Conservation (phyloP, 306 rosid genomes). For the Quercus variabilis region DNA sequence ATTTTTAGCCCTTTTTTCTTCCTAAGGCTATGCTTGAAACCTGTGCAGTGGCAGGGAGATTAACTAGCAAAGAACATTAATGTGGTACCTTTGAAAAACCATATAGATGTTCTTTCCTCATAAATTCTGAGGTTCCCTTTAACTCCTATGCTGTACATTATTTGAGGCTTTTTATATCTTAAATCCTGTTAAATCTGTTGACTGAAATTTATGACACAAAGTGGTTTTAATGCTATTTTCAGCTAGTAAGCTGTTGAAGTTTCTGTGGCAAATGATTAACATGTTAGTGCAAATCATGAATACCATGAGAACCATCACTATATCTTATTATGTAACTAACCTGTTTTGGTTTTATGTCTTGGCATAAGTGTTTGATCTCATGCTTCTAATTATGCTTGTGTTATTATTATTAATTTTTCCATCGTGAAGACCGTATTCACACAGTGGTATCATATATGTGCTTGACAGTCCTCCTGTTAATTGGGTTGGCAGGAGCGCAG, state of each 20-base stretch:
- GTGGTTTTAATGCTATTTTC: neutral
- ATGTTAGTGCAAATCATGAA: neutral
- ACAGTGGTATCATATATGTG: neutral
- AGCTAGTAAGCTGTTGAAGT: neutral
- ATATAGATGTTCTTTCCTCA: neutral
- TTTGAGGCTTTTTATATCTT: neutral
- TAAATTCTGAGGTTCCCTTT: neutral
- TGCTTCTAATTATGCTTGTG: neutral
- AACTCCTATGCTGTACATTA: neutral
- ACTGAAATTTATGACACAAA: neutral
- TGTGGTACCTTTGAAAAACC: neutral
- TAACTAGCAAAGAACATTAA: neutral
- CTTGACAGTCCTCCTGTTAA: slow-evolving; percentile 12
- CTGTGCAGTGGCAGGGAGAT: neutral
- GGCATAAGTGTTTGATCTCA: neutral
- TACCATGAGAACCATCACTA: neutral
- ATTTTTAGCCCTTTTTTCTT: neutral
- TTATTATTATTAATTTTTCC: neutral
- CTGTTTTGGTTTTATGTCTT: neutral
- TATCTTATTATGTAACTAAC: neutral
- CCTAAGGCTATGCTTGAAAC: neutral
- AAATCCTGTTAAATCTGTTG: neutral
- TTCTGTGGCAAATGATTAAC: neutral
- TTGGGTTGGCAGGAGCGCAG: slow-evolving; percentile 71
- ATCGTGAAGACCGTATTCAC: neutral